Conservation (phyloP, 1,284 basidiomycete genomes). For the Fomitiporia mediterranea region DNA sequence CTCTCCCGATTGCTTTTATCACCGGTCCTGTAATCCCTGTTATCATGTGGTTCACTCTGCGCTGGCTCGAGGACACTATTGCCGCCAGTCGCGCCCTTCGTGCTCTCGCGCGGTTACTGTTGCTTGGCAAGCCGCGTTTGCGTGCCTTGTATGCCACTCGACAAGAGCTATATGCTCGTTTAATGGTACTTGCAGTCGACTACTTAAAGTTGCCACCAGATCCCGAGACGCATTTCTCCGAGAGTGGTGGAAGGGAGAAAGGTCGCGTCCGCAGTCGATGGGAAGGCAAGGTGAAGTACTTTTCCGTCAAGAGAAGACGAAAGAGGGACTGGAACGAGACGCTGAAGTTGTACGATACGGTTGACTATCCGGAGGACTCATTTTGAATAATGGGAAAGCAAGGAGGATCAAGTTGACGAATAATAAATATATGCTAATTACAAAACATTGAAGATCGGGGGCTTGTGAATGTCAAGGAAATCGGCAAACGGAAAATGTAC, state of each 20-base stretch:
- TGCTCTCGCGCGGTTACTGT: constrained; percentile 57
- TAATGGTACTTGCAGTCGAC: constrained; percentile 60
- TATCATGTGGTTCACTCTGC: constrained; percentile 81
- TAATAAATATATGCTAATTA: constrained; percentile 2
- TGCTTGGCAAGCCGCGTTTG: constrained; percentile 55
- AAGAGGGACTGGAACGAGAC: constrained; percentile 89
- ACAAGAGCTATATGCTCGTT: constrained; percentile 49
- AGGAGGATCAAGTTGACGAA: not conserved
- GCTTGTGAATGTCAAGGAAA: not conserved
- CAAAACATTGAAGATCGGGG: not conserved
- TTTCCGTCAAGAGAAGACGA: constrained; percentile 69
- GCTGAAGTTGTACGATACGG: constrained; percentile 70
- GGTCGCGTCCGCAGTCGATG: constrained; percentile 60
- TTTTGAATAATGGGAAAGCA: not conserved
- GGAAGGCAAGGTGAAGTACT: constrained; percentile 69
- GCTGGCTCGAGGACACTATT: constrained; percentile 82
- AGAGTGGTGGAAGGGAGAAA: constrained; percentile 56
- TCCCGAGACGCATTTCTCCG: constrained; percentile 60
- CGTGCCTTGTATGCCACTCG: constrained; percentile 49
- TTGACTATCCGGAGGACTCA: constrained; percentile 60
- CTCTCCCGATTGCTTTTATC: constrained; percentile 54
- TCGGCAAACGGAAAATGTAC: not conserved
- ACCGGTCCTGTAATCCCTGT: constrained; percentile 58
- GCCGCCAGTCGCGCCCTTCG: constrained; percentile 69
- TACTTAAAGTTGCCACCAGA: constrained; percentile 60